Evolutionary conservation across 1,139 yeast genomes (phyloP), one percentile per base, ranked within the genome.

Genomic region (Suhomyces chickasaworum): DNA sequence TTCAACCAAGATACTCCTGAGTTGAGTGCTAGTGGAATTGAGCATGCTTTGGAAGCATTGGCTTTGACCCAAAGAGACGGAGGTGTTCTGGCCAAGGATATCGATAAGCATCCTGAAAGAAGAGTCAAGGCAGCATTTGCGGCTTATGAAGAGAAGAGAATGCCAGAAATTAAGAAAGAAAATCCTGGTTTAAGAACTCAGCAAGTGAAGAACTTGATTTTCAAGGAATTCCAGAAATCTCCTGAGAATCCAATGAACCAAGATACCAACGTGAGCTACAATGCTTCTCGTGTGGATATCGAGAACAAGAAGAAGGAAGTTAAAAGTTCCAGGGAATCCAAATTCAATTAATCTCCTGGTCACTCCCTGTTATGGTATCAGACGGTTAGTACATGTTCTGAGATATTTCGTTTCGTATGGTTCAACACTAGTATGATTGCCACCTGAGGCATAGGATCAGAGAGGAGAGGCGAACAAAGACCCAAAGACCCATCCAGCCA

Each of bases 101-200:
- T 88, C 47, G 96, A 88, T 54, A 83, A 89, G 64, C 96, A 88
- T 57, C 96, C 96, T 8, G 96, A 88, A 70, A 79, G 95, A 66
- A 79, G 96, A 63, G 87, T 84, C 65, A 89, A 88, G 71, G 90
- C 95, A 15, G 96, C 96, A 0, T 75, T 75, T 52, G 76, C 80
- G 10, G 90, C 88, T 0, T 88, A 67, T 58, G 90, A 88, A 59
- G 93, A 84, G 53, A 71, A 75, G 48, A 78, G 95, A 58, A 64
- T 86, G 42, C 95, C 95, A 7, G 89, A 85, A 59, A 54, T 85
- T 48, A 83, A 85, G 66, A 75, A 81, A 60, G 96, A 89, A 64
- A 75, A 84, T 55, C 91, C 93, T 3, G 96, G 96, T 9, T 75
- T 88, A 58, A 78, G 96, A 58, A 74, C 84, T 56, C 88, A 86